These are phyloP conservation scores for Ustilago xerochloae DNA, from an alignment of 1,284 basidiomycete species.

Conservation along the genomic window DNA sequence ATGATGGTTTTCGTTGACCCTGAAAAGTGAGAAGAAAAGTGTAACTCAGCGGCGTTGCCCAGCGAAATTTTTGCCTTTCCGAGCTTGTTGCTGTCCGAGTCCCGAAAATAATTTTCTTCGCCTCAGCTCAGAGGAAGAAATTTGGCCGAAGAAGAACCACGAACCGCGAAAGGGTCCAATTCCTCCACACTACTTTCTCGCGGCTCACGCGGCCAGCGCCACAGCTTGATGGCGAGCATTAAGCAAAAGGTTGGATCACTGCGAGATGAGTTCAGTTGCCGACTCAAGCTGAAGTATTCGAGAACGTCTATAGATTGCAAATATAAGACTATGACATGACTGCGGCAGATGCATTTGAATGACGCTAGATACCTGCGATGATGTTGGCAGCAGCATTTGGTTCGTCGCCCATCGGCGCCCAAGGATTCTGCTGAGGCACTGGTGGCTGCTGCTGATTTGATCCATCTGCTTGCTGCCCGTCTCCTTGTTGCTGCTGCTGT, in stretches of 20 bases:
- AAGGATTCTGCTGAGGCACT: conserved; percentile 23
- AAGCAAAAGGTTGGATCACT: neutral
- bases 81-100: conserved; percentile 2
- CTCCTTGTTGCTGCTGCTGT: conserved; percentile 22
- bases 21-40: conserved; percentile 5
- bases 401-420: conserved; percentile 33
- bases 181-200: neutral
- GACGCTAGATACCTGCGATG: conserved; percentile 18
- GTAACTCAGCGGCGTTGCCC: conserved; percentile 2
- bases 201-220: neutral
- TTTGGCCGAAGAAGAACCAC: conserved; percentile 3
- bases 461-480: conserved; percentile 4
- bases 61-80: conserved; percentile 26
- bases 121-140: neutral
- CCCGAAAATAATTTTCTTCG: conserved; percentile 7
- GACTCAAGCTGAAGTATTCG: no score
- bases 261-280: no score
- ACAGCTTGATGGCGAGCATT: neutral
- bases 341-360: neutral
- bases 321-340: neutral
- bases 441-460: conserved; percentile 1
- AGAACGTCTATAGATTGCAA: neutral
- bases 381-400: conserved; percentile 41
- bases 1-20: neutral
- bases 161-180: conserved; percentile 5